Evolutionary conservation across 331 rosid species (phyloP).

Genomic region (Erythrophleum ivorense): DNA sequence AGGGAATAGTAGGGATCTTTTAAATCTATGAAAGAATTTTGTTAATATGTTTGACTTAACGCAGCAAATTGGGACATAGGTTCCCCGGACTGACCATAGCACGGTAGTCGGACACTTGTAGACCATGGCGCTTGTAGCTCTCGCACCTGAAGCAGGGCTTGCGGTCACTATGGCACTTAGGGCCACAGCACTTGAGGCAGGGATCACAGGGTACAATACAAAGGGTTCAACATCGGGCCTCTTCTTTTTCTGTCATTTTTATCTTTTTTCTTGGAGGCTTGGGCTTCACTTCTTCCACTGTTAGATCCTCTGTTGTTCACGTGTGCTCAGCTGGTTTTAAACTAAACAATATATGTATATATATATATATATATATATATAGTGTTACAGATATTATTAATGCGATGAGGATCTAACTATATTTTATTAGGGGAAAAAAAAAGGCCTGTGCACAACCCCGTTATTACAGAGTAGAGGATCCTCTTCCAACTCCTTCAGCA

Average conservation of each 20-base stretch:
- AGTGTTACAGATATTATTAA: neutral
- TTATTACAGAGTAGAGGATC: no score
- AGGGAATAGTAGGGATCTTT: neutral
- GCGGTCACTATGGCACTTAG: neutral
- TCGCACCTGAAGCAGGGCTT: neutral
- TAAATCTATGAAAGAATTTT: no score
- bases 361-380: neutral
- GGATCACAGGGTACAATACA: constrained; percentile 21
- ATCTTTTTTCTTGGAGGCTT: constrained; percentile 21
- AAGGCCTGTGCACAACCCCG: no score
- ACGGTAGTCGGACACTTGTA: neutral
- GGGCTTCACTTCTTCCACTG: constrained; percentile 35
- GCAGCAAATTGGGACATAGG: constrained; percentile 8
- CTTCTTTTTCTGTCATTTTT: neutral
- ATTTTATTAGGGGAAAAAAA: no score
- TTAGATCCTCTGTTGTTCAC: neutral
- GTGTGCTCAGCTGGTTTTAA: no score
- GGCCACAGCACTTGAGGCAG: neutral
- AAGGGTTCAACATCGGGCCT: neutral
- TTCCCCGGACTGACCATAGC: neutral
- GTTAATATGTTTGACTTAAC: neutral
- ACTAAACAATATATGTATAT: constrained; percentile 22
- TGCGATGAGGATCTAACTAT: no score
- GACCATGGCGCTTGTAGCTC: neutral
- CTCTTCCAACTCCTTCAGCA: constrained; percentile 28